These are phyloP conservation scores for Pseudogymnoascus sp. DNA, from an alignment of 2,329 filamentous ascomycete species.

Conservation along the genomic window DNA sequence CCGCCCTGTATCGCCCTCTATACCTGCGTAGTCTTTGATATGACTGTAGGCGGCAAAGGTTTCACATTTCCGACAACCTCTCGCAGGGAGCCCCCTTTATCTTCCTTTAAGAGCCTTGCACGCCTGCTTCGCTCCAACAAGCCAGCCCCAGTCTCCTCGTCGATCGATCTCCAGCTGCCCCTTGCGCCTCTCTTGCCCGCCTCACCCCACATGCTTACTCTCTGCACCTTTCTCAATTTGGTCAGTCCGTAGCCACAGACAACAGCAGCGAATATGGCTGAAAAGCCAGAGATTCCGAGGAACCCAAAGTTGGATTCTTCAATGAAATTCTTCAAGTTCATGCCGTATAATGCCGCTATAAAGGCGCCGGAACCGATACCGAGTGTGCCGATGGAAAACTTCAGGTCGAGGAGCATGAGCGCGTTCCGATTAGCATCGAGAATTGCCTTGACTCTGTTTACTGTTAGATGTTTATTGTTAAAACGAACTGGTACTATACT, in stretches of 20 bases:
- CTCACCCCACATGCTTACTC: slow-evolving; percentile 67
- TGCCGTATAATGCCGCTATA: slow-evolving; percentile 96
- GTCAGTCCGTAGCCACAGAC: slow-evolving; percentile 78
- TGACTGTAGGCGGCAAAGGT: slow-evolving; percentile 1
- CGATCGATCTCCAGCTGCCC: slow-evolving; percentile 17
- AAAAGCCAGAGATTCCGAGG: slow-evolving; percentile 61
- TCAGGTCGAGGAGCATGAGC: slow-evolving; percentile 93
- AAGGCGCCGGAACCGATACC: slow-evolving; percentile 94
- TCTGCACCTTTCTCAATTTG: slow-evolving; percentile 77
- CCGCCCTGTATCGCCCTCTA: neutral
- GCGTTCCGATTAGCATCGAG: slow-evolving; percentile 96
- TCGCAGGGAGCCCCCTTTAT: neutral
- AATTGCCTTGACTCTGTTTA: slow-evolving; percentile 76
- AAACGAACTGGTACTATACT: slow-evolving; percentile 27
- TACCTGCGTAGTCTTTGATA: neutral
- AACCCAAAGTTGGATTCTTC: slow-evolving; percentile 91
- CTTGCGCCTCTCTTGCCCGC: slow-evolving; percentile 20
- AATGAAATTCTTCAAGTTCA: slow-evolving; percentile 98
- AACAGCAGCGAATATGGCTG: slow-evolving; percentile 62
- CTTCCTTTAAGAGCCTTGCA: slow-evolving; percentile 14
- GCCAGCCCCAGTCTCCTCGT: slow-evolving; percentile 13
- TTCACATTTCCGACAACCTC: slow-evolving; percentile 3
- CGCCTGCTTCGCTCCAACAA: slow-evolving; percentile 21
- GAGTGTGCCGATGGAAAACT: slow-evolving; percentile 90
- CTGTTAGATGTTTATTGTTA: slow-evolving; percentile 12